Conservation (phyloP, 805 yeast species). For the Priceomyces melissophilus region DNA sequence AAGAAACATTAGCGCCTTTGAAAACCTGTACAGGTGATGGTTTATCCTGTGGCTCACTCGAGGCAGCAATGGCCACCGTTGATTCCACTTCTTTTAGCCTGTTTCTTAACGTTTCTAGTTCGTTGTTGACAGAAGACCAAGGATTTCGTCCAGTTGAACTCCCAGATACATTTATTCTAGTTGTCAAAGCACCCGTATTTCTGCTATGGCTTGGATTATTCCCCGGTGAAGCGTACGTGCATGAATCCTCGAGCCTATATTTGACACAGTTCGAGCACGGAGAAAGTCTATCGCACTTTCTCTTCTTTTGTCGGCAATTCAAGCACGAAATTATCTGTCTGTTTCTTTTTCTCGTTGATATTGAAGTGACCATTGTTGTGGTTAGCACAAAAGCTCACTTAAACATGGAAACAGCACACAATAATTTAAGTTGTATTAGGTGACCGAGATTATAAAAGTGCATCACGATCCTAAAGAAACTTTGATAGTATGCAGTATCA, state of each 20-base stretch:
- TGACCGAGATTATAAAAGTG: neutral
- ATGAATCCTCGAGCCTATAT: slow-evolving; percentile 6
- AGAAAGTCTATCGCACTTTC: slow-evolving; percentile 15
- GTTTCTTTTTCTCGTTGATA: slow-evolving; percentile 11
- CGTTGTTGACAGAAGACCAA: slow-evolving; percentile 4
- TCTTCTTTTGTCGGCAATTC: slow-evolving; percentile 14
- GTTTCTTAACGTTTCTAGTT: slow-evolving; percentile 3
- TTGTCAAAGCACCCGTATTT: neutral
- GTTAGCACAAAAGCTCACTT: slow-evolving; percentile 2
- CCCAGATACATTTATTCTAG: neutral
- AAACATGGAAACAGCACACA: slow-evolving; percentile 3
- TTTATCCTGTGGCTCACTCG: neutral
- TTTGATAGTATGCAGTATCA: too few relatives aligned
- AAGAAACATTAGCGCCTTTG: neutral
- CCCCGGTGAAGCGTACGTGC: slow-evolving; percentile 4
- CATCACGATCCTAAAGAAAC: slow-evolving; percentile 1
- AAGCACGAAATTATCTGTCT: slow-evolving; percentile 15
- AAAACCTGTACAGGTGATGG: neutral
- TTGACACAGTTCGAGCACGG: slow-evolving; percentile 12
- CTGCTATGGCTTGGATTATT: neutral
- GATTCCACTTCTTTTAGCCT: slow-evolving; percentile 7
- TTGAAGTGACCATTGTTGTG: neutral
- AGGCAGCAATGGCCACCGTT: slow-evolving; percentile 6
- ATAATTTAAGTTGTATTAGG: neutral
- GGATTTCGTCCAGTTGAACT: neutral